A percentile compares a stretch with the other conserved stretches of the same genome.
phyloP scores from a whole-genome alignment of 176 grass and related monocot genomes.

The Carex kokanica region DNA sequence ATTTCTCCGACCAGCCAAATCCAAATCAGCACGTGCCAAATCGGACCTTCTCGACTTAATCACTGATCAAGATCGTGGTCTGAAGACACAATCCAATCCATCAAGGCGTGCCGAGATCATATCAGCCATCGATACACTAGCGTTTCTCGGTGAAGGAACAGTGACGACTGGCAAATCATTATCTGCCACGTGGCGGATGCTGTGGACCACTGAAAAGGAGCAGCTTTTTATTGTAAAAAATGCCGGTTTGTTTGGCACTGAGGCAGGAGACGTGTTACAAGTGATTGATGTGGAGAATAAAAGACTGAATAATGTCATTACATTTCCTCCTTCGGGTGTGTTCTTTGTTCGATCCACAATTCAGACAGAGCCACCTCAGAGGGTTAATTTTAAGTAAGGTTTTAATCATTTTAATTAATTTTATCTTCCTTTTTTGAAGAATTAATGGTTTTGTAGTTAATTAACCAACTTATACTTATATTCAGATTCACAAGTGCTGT shows the following conservation, averaged over 20 bases:
- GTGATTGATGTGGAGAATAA: slow-evolving; percentile 61
- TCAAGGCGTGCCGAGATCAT: slow-evolving; percentile 64
- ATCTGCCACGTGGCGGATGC: slow-evolving; percentile 80
- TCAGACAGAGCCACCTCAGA: slow-evolving; percentile 63
- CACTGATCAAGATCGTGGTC: slow-evolving; percentile 65
- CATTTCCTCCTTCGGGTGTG: slow-evolving; percentile 72
- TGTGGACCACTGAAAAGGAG: slow-evolving; percentile 94
- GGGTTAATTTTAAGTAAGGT: slow-evolving; percentile 76
- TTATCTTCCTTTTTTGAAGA: background rate
- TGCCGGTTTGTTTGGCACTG: slow-evolving; percentile 59
- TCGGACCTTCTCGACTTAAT: slow-evolving; percentile 65
- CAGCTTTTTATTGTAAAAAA: slow-evolving; percentile 94
- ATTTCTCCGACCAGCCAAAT: slow-evolving; percentile 14
- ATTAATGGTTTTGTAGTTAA: background rate
- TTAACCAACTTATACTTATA: background rate
- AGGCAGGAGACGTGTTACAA: slow-evolving; percentile 86
- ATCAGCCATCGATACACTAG: slow-evolving; percentile 61
- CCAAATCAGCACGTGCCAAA: slow-evolving; percentile 39
- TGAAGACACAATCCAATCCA: slow-evolving; percentile 60
- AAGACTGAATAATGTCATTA: slow-evolving; percentile 82
- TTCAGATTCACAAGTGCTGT: slow-evolving; percentile 72
- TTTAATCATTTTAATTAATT: background rate
- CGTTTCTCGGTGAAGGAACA: slow-evolving; percentile 15
- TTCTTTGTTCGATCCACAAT: slow-evolving; percentile 73
- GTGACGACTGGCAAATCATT: slow-evolving; percentile 56